phyloP scores from a whole-genome alignment of 148 eudicot genomes.

The Limonium bicolor region DNA sequence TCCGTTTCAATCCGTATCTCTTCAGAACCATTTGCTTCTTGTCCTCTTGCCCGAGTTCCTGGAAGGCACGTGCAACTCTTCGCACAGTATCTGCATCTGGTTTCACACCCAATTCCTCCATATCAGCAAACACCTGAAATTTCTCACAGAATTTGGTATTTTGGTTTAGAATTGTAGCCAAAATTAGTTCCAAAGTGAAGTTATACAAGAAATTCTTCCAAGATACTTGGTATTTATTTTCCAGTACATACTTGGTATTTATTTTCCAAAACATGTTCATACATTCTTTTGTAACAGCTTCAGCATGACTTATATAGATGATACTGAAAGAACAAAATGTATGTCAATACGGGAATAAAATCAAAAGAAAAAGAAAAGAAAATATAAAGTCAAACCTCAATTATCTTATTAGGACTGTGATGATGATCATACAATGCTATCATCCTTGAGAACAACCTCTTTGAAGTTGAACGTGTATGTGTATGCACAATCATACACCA shows the following conservation, averaged over 20 bases:
- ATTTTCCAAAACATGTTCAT: not conserved
- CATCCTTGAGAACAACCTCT: constrained; percentile 70
- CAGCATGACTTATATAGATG: not conserved
- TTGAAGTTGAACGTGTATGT: constrained; percentile 71
- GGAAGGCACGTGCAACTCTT: constrained; percentile 61
- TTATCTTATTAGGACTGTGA: constrained; percentile 37
- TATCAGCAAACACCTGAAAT: constrained; percentile 81
- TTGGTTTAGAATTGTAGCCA: constrained; percentile 1
- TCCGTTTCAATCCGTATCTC: constrained; percentile 54
- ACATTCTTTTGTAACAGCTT: not conserved
- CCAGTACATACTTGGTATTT: too few relatives aligned
- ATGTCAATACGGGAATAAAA: not conserved
- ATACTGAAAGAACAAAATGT: not conserved
- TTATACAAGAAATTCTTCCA: not conserved
- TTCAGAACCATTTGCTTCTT: constrained; percentile 32
- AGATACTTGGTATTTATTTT: too few relatives aligned
- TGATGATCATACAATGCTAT: constrained; percentile 80
- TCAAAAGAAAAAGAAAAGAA: not conserved
- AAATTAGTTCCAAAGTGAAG: not conserved
- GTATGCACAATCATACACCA: constrained; percentile 89
- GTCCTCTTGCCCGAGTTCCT: constrained; percentile 46
- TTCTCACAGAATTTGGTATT: constrained; percentile 1
- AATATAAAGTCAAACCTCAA: constrained; percentile 39
- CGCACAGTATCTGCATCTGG: constrained; percentile 82
- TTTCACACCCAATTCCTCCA: constrained; percentile 86